Evolutionary conservation across 495 filamentous ascomycete species (phyloP), one percentile per base, ranked within the genome.

Genomic region (Aspergillus sclerotiicarbonarius): DNA sequence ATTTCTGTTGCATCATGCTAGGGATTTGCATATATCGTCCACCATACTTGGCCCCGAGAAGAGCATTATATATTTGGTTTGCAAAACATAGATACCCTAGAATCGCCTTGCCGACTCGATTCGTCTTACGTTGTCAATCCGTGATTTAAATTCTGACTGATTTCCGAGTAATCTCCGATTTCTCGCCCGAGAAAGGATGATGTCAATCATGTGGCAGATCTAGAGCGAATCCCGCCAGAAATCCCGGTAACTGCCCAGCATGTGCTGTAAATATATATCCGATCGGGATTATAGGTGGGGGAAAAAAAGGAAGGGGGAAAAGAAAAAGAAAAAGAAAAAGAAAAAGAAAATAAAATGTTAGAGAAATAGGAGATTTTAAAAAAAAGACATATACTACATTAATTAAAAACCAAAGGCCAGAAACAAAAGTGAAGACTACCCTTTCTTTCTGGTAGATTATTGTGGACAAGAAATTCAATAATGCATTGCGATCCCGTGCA

Each of bases 1-100:
- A 41, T 51, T 56, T 59, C 48, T 43, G 51, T 47, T 59, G 53
- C 53, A 55, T 33, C 44, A 46, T 55, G 44, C 31, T 46, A 55
- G 53, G 53, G 53, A 47, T 21, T 35, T 45, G 39, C 41, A 55
- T 55, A 50, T 50, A 50, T 44, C 53, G 53, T 29, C 25, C 39
- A 45, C 39, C 47, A 47, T 55, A 33, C 33, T 32, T 55, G 29
- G 47, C 47, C 47, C 20, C 20, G 29, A 55, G 29, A 51, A 43
- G 33, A 43, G 18, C 39, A 32, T 47, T 37, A 46, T 56, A 21
- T 56, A 25, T 29, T 16, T 37, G 35, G 31, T 50, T 0, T 32
- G 47, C 47, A 50, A 25, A 16, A 16, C 47, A 50, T 50, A 49
- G 6, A 49, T 49, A 49, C 13, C 13, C 13, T 10, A 13, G 33